Percentiles rank a stretch among this genome's conserved stretches.
These are phyloP conservation scores for Penicillium aurantiogriseum DNA, from an alignment of 2,329 filamentous ascomycete genomes.

Conservation along the genomic window DNA sequence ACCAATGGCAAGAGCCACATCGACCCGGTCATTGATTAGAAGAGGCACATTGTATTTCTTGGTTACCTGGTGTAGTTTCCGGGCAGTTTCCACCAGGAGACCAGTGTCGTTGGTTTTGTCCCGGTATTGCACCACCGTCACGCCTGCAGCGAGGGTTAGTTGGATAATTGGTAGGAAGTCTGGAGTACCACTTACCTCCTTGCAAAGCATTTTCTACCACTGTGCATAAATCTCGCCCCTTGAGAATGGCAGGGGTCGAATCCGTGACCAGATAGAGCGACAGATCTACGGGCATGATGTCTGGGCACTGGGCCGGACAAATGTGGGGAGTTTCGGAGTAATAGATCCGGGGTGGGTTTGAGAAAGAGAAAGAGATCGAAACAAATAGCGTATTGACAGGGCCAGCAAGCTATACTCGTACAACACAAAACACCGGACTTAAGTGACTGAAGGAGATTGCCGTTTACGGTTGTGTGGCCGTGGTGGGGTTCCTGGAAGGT, in stretches of 20 bases:
- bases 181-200: slow-evolving; percentile 57
- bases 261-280: slow-evolving; percentile 90
- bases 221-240: slow-evolving; percentile 63
- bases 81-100: slow-evolving; percentile 67
- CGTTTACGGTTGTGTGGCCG: slow-evolving; percentile 2
- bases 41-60: slow-evolving; percentile 68
- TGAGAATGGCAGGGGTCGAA: slow-evolving; percentile 81
- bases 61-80: slow-evolving; percentile 69
- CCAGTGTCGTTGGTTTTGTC: slow-evolving; percentile 81
- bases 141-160: slow-evolving; percentile 48
- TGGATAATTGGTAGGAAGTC: slow-evolving; percentile 5
- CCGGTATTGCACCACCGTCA: slow-evolving; percentile 83
- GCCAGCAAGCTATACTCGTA: background rate
- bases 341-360: background rate
- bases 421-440: background rate
- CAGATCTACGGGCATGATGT: slow-evolving; percentile 62
- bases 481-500: slow-evolving; percentile 6
- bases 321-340: background rate
- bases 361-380: background rate
- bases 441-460: slow-evolving; percentile 3
- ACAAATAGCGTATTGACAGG: background rate
- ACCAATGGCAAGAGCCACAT: slow-evolving; percentile 79
- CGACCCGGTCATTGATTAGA: slow-evolving; percentile 88
- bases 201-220: slow-evolving; percentile 74
- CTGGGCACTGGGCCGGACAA: background rate